Evolutionary conservation across 2,329 filamentous ascomycete species (phyloP).

Genomic region (Blumeriella jaapii): DNA sequence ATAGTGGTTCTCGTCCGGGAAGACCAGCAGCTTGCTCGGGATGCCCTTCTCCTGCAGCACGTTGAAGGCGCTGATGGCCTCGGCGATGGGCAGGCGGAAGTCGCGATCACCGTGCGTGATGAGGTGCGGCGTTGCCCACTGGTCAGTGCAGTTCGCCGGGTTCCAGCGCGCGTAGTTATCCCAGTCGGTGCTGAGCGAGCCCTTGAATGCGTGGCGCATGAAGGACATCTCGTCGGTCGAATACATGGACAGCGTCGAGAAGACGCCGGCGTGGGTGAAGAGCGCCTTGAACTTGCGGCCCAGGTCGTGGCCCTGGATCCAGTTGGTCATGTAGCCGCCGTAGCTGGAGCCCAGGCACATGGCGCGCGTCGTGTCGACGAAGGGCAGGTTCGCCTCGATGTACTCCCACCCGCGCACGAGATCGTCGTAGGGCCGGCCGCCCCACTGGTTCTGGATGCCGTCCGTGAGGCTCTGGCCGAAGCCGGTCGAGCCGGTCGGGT

Average conservation of each 20-base stretch:
- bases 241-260: constrained; percentile 34
- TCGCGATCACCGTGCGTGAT: constrained; percentile 84
- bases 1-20: constrained; percentile 62
- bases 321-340: constrained; percentile 69
- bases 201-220: constrained; percentile 53
- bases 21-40: constrained; percentile 49
- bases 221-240: constrained; percentile 56
- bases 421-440: constrained; percentile 59
- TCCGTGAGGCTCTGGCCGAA: constrained; percentile 68
- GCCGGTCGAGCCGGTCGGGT: constrained; percentile 70
- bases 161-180: constrained; percentile 57
- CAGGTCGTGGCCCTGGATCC: constrained; percentile 76
- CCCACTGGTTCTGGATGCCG: constrained; percentile 32
- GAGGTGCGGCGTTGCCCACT: constrained; percentile 79
- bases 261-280: constrained; percentile 16
- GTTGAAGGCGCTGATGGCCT: constrained; percentile 56
- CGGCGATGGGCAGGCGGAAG: constrained; percentile 72
- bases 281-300: constrained; percentile 76
- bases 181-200: constrained; percentile 46
- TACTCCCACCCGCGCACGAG: constrained; percentile 66
- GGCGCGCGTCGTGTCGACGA: constrained; percentile 54
- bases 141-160: constrained; percentile 45
- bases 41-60: constrained; percentile 42
- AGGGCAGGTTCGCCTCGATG: constrained; percentile 50
- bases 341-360: constrained; percentile 65